phyloP scores from a whole-genome alignment of 148 eudicot species.

The Dysphania ambrosioides region DNA sequence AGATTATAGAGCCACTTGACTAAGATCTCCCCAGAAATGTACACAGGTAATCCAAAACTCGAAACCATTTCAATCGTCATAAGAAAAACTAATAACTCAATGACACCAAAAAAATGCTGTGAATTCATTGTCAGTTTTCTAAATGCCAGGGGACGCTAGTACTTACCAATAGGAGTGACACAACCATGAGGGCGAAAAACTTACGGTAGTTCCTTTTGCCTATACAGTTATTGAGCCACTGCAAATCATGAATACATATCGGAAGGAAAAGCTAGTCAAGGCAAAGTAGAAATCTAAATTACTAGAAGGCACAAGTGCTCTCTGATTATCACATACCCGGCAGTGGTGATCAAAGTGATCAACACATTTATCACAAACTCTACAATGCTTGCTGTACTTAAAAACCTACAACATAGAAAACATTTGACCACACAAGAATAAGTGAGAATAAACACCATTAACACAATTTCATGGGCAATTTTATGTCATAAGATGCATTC shows the following conservation, averaged over 20 bases:
- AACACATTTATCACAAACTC: constrained; percentile 99
- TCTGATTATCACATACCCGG: constrained; percentile 55
- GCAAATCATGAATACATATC: constrained; percentile 23
- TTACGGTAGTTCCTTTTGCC: constrained; percentile 79
- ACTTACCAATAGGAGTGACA: constrained; percentile 80
- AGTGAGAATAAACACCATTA: background rate
- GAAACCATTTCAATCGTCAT: background rate
- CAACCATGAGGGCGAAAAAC: constrained; percentile 94
- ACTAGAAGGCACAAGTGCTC: constrained; percentile 2
- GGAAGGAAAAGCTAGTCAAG: constrained; percentile 15
- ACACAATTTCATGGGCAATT: too few species aligned
- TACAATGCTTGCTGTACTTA: constrained; percentile 99
- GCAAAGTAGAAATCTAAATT: background rate
- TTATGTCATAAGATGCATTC: too few species aligned
- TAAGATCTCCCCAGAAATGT: background rate
- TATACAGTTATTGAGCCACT: constrained; percentile 69
- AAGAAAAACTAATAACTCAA: background rate
- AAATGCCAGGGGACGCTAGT: constrained; percentile 19
- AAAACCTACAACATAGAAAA: constrained; percentile 58
- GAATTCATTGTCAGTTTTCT: background rate
- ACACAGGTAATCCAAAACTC: background rate
- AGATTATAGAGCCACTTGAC: background rate
- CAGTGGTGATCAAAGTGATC: constrained; percentile 94
- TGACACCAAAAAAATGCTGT: background rate
- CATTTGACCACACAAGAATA: background rate